Conservation (phyloP, 1,284 basidiomycete genomes). For the Leccinum pachyderme region DNA sequence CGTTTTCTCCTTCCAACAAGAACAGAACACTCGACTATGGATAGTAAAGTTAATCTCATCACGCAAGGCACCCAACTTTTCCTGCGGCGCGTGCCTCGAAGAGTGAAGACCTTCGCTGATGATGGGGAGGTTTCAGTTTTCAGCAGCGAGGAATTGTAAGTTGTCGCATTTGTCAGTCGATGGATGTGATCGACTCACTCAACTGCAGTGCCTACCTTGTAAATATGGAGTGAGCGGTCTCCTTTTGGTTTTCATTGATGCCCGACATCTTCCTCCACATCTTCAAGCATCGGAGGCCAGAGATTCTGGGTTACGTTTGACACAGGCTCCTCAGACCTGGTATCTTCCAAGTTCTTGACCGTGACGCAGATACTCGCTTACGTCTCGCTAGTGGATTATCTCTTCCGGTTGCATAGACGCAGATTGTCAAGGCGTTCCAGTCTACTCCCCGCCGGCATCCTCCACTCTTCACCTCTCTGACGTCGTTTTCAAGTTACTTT, state of each 20-base stretch:
- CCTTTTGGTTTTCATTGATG: not conserved
- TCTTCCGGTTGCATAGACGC: constrained; percentile 31
- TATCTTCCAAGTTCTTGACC: constrained; percentile 8
- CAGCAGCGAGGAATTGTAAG: constrained; percentile 33
- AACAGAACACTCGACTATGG: constrained; percentile 15
- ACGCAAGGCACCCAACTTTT: constrained; percentile 26
- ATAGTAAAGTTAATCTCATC: constrained; percentile 13
- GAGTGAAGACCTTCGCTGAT: constrained; percentile 8
- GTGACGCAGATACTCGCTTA: not conserved
- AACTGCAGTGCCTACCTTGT: constrained; percentile 29
- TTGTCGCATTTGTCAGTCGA: constrained; percentile 4
- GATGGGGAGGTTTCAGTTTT: constrained; percentile 17
- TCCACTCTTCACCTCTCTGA: constrained; percentile 34
- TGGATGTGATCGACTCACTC: not conserved
- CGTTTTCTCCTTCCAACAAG: not conserved
- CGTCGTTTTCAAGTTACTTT: constrained; percentile 40
- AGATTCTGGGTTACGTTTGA: constrained; percentile 37
- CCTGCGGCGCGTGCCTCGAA: constrained; percentile 25
- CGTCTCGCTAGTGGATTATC: constrained; percentile 36
- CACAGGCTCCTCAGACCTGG: constrained; percentile 34
- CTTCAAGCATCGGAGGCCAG: constrained; percentile 31
- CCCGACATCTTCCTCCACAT: not conserved
- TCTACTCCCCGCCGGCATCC: constrained; percentile 31
- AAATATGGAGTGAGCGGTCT: constrained; percentile 24
- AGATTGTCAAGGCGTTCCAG: constrained; percentile 36